These are phyloP conservation scores for Ophiostoma sp. DNA, from an alignment of 2,329 filamentous ascomycete species.

Conservation along the genomic window DNA sequence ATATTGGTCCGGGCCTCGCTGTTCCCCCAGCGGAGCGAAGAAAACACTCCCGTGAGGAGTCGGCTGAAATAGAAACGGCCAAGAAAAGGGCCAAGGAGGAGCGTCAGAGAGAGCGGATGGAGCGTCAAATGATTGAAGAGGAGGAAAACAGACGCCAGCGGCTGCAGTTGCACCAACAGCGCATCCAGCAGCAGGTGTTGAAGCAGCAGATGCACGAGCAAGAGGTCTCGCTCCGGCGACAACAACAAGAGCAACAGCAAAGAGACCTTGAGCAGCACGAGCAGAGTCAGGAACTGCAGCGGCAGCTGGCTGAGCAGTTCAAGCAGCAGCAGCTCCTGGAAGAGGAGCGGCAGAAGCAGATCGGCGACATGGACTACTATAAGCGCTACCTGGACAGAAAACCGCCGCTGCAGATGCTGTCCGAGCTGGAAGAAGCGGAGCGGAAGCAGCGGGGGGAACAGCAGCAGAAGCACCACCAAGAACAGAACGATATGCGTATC, in stretches of 20 bases:
- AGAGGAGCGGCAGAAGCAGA: background rate
- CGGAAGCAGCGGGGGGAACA: background rate
- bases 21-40: background rate
- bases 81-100: background rate
- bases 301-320: background rate
- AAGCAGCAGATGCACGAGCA: slow-evolving; percentile 4
- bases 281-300: background rate
- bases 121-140: background rate
- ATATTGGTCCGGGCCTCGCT: background rate
- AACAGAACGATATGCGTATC: background rate
- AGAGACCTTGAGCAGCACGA: background rate
- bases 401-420: slow-evolving; percentile 1
- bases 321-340: background rate
- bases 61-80: background rate
- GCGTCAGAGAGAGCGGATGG: background rate
- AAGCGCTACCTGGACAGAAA: background rate
- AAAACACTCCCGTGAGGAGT: background rate
- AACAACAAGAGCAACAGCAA: background rate
- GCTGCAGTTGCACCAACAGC: slow-evolving; percentile 4
- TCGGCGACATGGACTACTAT: background rate
- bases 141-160: background rate
- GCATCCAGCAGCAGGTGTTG: background rate
- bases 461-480: background rate
- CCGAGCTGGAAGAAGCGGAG: background rate
- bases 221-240: background rate